These are phyloP conservation scores for Escallonia herrerae DNA, from an alignment of 129 eudicot genomes.

Conservation along the genomic window DNA sequence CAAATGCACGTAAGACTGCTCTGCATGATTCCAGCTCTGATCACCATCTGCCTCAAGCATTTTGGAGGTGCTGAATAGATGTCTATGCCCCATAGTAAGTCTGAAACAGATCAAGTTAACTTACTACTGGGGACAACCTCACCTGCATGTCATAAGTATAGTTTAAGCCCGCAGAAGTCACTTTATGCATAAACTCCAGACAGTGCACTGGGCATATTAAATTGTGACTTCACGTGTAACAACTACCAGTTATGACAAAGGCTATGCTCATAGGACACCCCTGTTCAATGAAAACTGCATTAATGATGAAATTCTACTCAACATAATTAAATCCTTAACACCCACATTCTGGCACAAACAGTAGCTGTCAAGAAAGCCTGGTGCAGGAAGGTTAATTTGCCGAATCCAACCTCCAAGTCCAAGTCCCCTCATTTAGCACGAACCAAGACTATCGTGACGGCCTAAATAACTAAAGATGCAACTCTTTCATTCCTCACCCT, in stretches of 20 bases:
- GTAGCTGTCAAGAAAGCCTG: neutral
- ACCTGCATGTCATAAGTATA: neutral
- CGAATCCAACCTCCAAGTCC: neutral
- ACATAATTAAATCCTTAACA: neutral
- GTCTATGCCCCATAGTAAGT: slow-evolving; percentile 57
- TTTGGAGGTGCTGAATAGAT: slow-evolving; percentile 36
- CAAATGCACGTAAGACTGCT: slow-evolving; percentile 37
- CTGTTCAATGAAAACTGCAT: no score
- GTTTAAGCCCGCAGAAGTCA: neutral
- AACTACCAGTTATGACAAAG: neutral
- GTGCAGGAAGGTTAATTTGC: neutral
- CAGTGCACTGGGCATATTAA: neutral
- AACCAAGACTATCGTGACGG: neutral
- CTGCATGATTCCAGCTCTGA: slow-evolving; percentile 56
- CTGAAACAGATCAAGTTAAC: slow-evolving; percentile 11
- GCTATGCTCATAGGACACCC: neutral
- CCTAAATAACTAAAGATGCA: neutral
- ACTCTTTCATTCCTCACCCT: neutral
- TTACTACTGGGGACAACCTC: neutral
- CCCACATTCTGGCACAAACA: neutral
- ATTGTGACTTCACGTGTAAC: neutral
- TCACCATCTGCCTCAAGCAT: slow-evolving; percentile 46
- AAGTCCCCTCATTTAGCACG: neutral
- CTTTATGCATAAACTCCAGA: neutral
- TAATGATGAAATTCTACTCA: no score